These are phyloP conservation scores for Sarcodon aspratus DNA, from an alignment of 768 basidiomycete species.

Conservation along the genomic window DNA sequence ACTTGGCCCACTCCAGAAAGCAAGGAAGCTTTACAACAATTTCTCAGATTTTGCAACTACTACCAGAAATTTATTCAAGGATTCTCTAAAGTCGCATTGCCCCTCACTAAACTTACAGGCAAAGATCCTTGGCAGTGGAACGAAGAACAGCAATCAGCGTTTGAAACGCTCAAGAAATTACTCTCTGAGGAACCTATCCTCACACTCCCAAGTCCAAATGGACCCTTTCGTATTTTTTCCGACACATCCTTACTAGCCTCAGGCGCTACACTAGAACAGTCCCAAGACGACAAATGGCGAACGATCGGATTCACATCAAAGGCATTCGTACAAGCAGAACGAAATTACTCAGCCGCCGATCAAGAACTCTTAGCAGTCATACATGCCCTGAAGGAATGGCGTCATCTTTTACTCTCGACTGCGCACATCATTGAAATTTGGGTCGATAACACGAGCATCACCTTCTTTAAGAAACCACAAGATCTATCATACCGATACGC, in stretches of 20 bases:
- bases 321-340: conserved; percentile 15
- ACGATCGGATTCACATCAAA: conserved; percentile 14
- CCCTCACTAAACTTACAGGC: conserved; percentile 8
- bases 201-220: not conserved
- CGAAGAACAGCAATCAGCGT: conserved; percentile 4
- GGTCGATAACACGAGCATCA: conserved; percentile 14
- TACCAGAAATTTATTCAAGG: conserved; percentile 16
- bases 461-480: conserved; percentile 13
- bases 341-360: conserved; percentile 26
- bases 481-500: conserved; percentile 18
- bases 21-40: conserved; percentile 11
- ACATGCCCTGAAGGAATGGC: conserved; percentile 18
- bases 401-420: conserved; percentile 11
- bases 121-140: conserved; percentile 7
- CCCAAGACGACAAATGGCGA: conserved; percentile 8
- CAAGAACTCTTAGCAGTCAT: conserved; percentile 32
- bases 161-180: conserved; percentile 10
- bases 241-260: conserved; percentile 10
- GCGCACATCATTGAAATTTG: conserved; percentile 8
- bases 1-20: conserved; percentile 17
- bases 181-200: conserved; percentile 10
- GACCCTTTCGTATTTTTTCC: conserved; percentile 5
- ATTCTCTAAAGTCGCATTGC: conserved; percentile 11
- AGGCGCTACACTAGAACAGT: conserved; percentile 11
- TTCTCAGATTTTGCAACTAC: conserved; percentile 20